Percentiles rank a stretch among this genome's conserved stretches.
These are phyloP conservation scores for Termitomyces heimii DNA, from an alignment of 768 basidiomycete genomes.

Conservation along the genomic window DNA sequence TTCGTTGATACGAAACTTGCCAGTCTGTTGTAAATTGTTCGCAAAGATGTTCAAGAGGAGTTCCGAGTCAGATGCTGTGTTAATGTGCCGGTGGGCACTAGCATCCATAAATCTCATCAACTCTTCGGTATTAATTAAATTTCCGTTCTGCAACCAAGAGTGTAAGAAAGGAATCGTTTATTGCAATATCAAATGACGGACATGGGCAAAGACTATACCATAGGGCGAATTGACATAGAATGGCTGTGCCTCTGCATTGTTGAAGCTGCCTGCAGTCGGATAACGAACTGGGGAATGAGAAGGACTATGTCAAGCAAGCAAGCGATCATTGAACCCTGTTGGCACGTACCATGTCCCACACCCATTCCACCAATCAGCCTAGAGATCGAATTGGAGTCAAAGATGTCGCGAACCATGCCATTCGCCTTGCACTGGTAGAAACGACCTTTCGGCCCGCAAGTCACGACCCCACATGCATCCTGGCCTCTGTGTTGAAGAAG, in stretches of 20 bases:
- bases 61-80: constrained; percentile 98
- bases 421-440: constrained; percentile 99
- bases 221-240: constrained; percentile 99
- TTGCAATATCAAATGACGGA: constrained; percentile 29
- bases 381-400: constrained; percentile 73
- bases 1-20: constrained; percentile 98
- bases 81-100: constrained; percentile 95
- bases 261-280: constrained; percentile 96
- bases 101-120: constrained; percentile 94
- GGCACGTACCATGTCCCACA: constrained; percentile 81
- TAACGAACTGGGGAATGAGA: constrained; percentile 67
- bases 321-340: constrained; percentile 12
- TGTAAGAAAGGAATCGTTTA: background rate
- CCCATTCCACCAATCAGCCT: constrained; percentile 93
- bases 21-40: constrained; percentile 95
- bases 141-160: constrained; percentile 72
- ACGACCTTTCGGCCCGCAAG: constrained; percentile 90
- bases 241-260: constrained; percentile 96
- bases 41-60: constrained; percentile 96
- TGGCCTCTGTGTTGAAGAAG: constrained; percentile 96
- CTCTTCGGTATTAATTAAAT: constrained; percentile 86
- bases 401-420: constrained; percentile 98
- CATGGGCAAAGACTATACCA: constrained; percentile 97
- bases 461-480: constrained; percentile 96
- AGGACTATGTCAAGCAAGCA: constrained; percentile 3